Conservation (phyloP, 2,329 filamentous ascomycete species). For the Monosporascus sp. region DNA sequence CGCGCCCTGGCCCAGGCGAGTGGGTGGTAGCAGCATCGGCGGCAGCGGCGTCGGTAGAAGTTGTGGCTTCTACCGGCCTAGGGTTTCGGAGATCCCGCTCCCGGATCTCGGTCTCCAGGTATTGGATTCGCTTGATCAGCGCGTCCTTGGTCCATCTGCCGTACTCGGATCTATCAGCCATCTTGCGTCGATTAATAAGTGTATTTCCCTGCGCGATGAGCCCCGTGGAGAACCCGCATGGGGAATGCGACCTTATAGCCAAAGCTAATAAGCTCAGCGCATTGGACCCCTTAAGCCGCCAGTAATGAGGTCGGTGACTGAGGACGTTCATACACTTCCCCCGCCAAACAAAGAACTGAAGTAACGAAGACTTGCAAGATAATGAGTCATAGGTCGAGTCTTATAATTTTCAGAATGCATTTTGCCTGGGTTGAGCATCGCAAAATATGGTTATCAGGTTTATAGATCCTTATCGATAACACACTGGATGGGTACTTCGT, state of each 20-base stretch:
- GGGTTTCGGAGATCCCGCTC: slow-evolving; percentile 3
- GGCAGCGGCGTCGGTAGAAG: neutral
- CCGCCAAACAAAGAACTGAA: neutral
- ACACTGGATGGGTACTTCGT: no score
- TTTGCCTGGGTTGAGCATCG: no score
- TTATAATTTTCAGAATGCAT: no score
- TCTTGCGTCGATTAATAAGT: slow-evolving; percentile 9
- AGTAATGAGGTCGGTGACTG: slow-evolving; percentile 13
- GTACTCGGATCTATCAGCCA: slow-evolving; percentile 43
- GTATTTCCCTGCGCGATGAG: slow-evolving; percentile 2
- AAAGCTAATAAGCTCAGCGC: neutral
- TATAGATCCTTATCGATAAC: neutral
- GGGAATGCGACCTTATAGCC: neutral
- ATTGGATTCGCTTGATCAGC: slow-evolving; percentile 62
- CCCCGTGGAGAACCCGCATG: slow-evolving; percentile 17
- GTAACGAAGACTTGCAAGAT: neutral
- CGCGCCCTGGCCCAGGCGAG: neutral
- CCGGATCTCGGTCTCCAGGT: slow-evolving; percentile 56
- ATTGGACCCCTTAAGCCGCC: slow-evolving; percentile 9
- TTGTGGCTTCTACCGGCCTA: neutral
- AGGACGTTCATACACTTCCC: slow-evolving; percentile 19
- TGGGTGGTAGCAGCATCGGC: neutral
- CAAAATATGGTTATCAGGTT: neutral
- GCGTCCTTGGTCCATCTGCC: slow-evolving; percentile 62
- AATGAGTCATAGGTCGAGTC: neutral